Base-by-base conservation (phyloP, 257 asterid species). In the Solanum habrochaites region DNA sequence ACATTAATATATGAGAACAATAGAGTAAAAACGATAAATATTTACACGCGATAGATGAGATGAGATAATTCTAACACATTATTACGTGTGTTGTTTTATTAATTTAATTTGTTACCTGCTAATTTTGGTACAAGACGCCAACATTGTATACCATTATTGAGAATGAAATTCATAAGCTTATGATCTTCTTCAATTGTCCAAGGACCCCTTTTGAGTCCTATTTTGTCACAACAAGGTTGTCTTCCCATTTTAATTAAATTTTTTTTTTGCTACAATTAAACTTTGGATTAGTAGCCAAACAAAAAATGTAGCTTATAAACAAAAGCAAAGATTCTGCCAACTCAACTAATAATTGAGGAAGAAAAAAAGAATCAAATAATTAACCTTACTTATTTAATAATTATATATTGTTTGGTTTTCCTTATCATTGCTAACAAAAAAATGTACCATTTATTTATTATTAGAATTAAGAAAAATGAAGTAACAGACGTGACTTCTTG, bases 111-210 rank as follows among this genome's bases (percentile, higher is more conserved):
- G 7, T 8, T 27, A 93, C 98, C 99, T 88, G 98, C 97, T 10
- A 93, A 91, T 87, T 96, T 93, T 2, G 99, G 98, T 49, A 96
- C 96, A 21, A 95, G 91, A 13, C 98, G 91, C 98, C 99, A 96
- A 16, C 98, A 95, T 86, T 94, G 95, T 66, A 95, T 95, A 5
- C 99, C 99, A 87, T 95, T 95, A 87, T 90, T 93, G 92, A 95
- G 96, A 89, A 96, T 95, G 93, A 94, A 96, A 81, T 87, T 91
- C 95, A 94, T 91, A 58, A 95, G 96, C 94, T 93, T 94, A 47
- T 92, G 90, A 86, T 96, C 98, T 90, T 96, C 99, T 89, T 96
- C 96, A 52, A 91, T 86, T 2, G 97, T 96, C 98, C 98, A 96
- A 2, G 98, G 98, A 42, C 98, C 98, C 39, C 98, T 93, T 87